phyloP scores from a whole-genome alignment of 2,329 filamentous ascomycete species.

The Alternaria novae-zelandiae region DNA sequence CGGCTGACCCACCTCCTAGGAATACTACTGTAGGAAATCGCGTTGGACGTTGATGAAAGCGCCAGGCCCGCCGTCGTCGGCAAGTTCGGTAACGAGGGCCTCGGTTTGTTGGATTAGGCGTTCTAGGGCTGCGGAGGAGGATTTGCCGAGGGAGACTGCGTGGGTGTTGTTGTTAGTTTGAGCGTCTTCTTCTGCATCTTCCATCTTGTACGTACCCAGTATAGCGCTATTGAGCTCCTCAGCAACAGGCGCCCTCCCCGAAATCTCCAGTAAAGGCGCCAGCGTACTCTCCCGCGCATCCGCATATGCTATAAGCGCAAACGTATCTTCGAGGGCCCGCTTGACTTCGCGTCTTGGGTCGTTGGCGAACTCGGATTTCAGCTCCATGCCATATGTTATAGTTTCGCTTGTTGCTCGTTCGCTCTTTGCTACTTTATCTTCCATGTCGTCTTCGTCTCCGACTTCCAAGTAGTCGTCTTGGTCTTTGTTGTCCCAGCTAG shows the following conservation, averaged over 20 bases:
- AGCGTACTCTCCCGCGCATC: slow-evolving; percentile 81
- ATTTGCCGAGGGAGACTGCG: slow-evolving; percentile 86
- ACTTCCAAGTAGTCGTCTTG: slow-evolving; percentile 50
- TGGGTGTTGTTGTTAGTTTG: background rate
- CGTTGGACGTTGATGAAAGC: slow-evolving; percentile 75
- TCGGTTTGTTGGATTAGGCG: slow-evolving; percentile 85
- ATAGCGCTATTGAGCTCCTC: slow-evolving; percentile 96
- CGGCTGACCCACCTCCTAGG: background rate
- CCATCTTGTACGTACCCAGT: slow-evolving; percentile 63
- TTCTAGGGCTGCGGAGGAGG: slow-evolving; percentile 83
- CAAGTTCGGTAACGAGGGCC: slow-evolving; percentile 81
- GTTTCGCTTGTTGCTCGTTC: slow-evolving; percentile 69
- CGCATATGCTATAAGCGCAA: slow-evolving; percentile 84
- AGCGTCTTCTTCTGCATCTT: background rate
- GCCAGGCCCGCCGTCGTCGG: slow-evolving; percentile 78
- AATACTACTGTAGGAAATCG: slow-evolving; percentile 41
- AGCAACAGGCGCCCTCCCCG: slow-evolving; percentile 77
- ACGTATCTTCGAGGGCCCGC: slow-evolving; percentile 81
- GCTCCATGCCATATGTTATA: slow-evolving; percentile 77
- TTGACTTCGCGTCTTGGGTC: slow-evolving; percentile 74
- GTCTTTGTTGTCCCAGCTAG: slow-evolving; percentile 36
- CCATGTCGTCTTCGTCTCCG: slow-evolving; percentile 31
- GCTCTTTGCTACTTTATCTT: slow-evolving; percentile 41
- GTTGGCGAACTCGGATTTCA: slow-evolving; percentile 77
- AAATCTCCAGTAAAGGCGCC: slow-evolving; percentile 76